phyloP scores from a whole-genome alignment of 2,329 filamentous ascomycete species.

The Penicillium sp. region DNA sequence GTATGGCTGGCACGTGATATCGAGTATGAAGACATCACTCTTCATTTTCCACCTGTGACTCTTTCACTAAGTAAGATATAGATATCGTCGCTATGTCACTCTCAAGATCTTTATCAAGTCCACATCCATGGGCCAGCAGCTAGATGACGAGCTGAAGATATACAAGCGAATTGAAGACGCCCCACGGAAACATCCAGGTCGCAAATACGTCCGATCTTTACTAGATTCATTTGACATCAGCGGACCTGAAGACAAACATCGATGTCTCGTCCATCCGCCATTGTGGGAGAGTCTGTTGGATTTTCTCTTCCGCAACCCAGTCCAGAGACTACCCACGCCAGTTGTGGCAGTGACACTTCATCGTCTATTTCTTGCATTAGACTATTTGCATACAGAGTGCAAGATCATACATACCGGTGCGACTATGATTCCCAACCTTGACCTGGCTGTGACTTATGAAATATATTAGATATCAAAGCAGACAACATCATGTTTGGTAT shows the following conservation, averaged over 20 bases:
- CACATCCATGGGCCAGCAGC: slow-evolving; percentile 24
- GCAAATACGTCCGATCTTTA: slow-evolving; percentile 25
- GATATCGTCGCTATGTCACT: slow-evolving; percentile 25
- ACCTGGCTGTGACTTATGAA: not conserved
- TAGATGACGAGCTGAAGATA: slow-evolving; percentile 40
- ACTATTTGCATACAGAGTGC: slow-evolving; percentile 16
- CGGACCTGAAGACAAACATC: slow-evolving; percentile 28
- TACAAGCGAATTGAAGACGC: slow-evolving; percentile 37
- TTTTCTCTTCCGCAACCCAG: slow-evolving; percentile 41
- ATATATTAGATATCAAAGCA: slow-evolving; percentile 40
- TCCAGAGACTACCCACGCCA: slow-evolving; percentile 30
- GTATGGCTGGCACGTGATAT: slow-evolving; percentile 36
- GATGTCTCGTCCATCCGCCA: slow-evolving; percentile 38
- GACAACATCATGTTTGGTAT: slow-evolving; percentile 47
- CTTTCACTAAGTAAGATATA: slow-evolving; percentile 9
- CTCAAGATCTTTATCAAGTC: slow-evolving; percentile 30
- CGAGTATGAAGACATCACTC: slow-evolving; percentile 16
- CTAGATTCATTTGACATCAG: slow-evolving; percentile 34
- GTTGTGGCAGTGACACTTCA: slow-evolving; percentile 8
- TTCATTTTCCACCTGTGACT: not conserved
- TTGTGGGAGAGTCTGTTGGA: slow-evolving; percentile 41
- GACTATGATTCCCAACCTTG: not conserved
- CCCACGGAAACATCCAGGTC: slow-evolving; percentile 26
- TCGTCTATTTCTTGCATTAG: slow-evolving; percentile 12
- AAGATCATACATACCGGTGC: slow-evolving; percentile 9